Evolutionary conservation across 2,329 filamentous ascomycete species (phyloP).

Genomic region (Pyrenophora teres): DNA sequence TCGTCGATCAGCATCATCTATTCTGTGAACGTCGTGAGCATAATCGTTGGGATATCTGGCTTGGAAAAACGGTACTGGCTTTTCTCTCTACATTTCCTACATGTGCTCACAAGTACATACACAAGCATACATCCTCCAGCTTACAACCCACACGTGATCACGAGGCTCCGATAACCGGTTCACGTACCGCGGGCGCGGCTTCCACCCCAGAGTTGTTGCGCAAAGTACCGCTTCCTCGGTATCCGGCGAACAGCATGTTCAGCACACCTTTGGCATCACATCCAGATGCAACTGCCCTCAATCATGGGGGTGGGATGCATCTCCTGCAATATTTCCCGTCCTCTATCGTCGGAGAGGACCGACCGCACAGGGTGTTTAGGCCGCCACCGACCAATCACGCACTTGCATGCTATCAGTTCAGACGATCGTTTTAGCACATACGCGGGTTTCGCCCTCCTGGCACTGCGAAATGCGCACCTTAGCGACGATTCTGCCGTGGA

Average conservation of each 20-base stretch:
- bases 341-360: slow-evolving; percentile 39
- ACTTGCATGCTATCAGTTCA: slow-evolving; percentile 30
- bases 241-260: slow-evolving; percentile 29
- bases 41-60: too few relatives aligned
- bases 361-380: slow-evolving; percentile 29
- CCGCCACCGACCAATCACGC: slow-evolving; percentile 31
- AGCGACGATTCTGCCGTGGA: slow-evolving; percentile 29
- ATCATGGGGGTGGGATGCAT: slow-evolving; percentile 27
- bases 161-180: slow-evolving; percentile 2
- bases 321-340: slow-evolving; percentile 4
- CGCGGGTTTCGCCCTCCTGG: slow-evolving; percentile 24
- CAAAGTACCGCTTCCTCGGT: slow-evolving; percentile 28
- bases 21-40: too few relatives aligned
- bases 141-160: not conserved
- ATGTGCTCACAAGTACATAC: too few relatives aligned
- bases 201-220: not conserved
- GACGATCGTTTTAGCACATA: slow-evolving; percentile 37
- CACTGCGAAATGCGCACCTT: slow-evolving; percentile 20
- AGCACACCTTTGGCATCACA: slow-evolving; percentile 12
- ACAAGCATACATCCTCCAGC: not conserved
- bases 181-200: not conserved
- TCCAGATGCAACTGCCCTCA: slow-evolving; percentile 10
- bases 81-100: too few relatives aligned
- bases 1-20: too few relatives aligned
- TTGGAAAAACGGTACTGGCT: too few relatives aligned